Evolutionary conservation across 768 basidiomycete genomes (phyloP), one percentile per base, ranked within the genome.

Genomic region (Amanita exitialis): DNA sequence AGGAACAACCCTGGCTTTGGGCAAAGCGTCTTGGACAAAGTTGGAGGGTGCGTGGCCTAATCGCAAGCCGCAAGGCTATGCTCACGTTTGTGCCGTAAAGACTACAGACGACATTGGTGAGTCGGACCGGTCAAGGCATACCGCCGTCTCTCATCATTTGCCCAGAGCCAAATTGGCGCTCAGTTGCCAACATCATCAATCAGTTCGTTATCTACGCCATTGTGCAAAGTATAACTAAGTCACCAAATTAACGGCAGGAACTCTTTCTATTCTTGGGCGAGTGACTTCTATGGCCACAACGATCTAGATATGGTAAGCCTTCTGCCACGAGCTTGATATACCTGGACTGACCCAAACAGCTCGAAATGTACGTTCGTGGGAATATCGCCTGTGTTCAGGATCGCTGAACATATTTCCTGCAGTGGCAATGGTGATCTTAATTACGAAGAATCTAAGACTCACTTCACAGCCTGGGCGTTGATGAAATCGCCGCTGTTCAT

Each of bases 401-500:
- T 44, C 41, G 10, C 53, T 27, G 47, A 36, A 16, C 23, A 52
- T 44, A 15, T 18, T n/a, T 15, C 43, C 18, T 21, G 16, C 58
- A 83, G 81, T 21, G 83, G 83, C 18, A 84, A 85, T 52, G 82
- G 80, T 12, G 66, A 74, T 28, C 66, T 84, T 41, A 75, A 77
- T 0, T 74, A 70, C 58, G 80, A 85, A 12, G 83, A 86, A 64
- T 64, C 74, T 21, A 84, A 84, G 61, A 72, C 80, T 2, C 83
- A 86, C 59, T 86, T 84, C 60, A 84, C 82, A 0, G 81, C 79
- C 0, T 85, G 83, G 83, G 80, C 80, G 32, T 63, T 86, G 27
- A 75, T 83, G 77, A 85, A 83, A 59, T 79, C 79, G 0, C 83
- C 83, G 2, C 70, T 85, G 12, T 66, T 84, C 46, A 78, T 84